Conservation (phyloP, 805 yeast species). For the Wickerhamiella lipophila region DNA sequence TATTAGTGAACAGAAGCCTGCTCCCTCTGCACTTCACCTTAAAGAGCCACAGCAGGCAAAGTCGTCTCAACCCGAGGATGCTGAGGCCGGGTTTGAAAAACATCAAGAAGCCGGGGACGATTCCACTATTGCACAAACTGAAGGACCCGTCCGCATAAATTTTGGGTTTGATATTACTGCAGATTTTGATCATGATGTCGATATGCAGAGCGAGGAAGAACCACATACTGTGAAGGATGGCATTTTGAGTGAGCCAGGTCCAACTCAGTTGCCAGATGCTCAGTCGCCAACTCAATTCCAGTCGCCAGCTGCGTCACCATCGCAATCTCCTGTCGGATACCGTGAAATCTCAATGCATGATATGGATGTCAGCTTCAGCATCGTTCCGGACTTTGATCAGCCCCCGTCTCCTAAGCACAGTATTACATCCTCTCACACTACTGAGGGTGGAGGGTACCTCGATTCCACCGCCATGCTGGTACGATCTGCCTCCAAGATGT, state of each 20-base stretch:
- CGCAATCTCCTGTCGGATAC: neutral
- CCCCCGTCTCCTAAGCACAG: neutral
- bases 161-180: conserved; percentile 10
- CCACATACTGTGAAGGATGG: neutral
- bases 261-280: neutral
- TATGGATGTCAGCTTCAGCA: conserved; percentile 8
- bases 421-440: neutral
- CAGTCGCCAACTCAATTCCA: neutral
- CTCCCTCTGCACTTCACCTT: neutral
- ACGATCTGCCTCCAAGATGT: conserved; percentile 3
- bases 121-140: neutral
- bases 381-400: conserved; percentile 5
- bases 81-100: neutral
- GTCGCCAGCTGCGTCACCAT: neutral
- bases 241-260: too few relatives aligned
- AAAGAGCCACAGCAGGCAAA: neutral
- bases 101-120: neutral
- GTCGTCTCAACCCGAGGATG: neutral
- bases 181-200: neutral
- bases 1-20: neutral
- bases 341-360: neutral
- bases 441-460: neutral
- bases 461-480: neutral
- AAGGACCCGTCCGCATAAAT: neutral
- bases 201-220: neutral